phyloP scores from a whole-genome alignment of 2,329 filamentous ascomycete genomes.

The Ophiocordyceps polyrhachis-furcata region DNA sequence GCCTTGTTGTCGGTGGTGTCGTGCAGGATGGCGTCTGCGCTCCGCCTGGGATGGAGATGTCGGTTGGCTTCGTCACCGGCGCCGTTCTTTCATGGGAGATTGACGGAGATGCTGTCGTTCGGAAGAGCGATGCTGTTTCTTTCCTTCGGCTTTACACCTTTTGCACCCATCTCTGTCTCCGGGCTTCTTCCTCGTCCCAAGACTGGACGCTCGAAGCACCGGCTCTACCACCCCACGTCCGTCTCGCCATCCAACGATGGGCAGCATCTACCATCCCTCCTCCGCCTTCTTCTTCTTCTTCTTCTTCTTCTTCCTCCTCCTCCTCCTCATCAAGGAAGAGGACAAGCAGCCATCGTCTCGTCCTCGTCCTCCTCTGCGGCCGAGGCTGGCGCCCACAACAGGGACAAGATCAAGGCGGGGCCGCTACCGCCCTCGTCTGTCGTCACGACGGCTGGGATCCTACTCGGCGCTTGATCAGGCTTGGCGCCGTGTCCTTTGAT shows the following conservation, averaged over 20 bases:
- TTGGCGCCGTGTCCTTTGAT: constrained; percentile 12
- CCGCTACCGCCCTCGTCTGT: constrained; percentile 13
- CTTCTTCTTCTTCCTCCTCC: too few relatives aligned
- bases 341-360: constrained; percentile 6
- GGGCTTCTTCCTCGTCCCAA: background rate
- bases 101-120: constrained; percentile 13
- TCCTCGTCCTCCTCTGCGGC: constrained; percentile 12
- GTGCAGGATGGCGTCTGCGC: constrained; percentile 11
- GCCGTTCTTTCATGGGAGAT: constrained; percentile 17
- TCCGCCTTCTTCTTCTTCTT: too few relatives aligned
- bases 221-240: constrained; percentile 6
- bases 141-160: constrained; percentile 17
- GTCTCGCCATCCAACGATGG: constrained; percentile 4
- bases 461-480: constrained; percentile 11
- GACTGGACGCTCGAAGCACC: background rate
- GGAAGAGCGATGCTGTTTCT: constrained; percentile 8
- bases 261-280: constrained; percentile 6
- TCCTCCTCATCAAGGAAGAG: background rate
- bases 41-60: constrained; percentile 14
- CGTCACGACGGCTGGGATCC: constrained; percentile 10
- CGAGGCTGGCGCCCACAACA: constrained; percentile 10
- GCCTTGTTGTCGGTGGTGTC: constrained; percentile 11
- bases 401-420: constrained; percentile 3
- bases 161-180: constrained; percentile 14
- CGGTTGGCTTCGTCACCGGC: constrained; percentile 15